phyloP scores from a whole-genome alignment of 768 basidiomycete species.

The Nidularia pulvinata region DNA sequence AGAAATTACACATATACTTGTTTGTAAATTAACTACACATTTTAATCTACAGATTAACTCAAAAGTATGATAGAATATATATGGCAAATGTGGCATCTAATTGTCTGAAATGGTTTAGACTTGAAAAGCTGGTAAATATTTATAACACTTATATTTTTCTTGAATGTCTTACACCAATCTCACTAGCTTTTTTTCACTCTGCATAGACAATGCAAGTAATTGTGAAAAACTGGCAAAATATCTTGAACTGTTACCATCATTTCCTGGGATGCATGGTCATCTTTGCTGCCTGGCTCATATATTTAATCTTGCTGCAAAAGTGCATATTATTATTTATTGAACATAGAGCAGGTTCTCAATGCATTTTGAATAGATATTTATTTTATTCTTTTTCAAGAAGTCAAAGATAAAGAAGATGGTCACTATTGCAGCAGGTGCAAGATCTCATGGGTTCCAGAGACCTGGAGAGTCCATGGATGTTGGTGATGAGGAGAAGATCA shows the following conservation, averaged over 20 bases:
- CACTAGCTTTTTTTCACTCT: constrained; percentile 22
- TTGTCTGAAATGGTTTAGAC: constrained; percentile 21
- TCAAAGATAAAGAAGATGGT: constrained; percentile 9
- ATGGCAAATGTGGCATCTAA: constrained; percentile 18
- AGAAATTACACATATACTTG: constrained; percentile 14
- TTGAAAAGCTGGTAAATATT: constrained; percentile 19
- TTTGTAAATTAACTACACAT: constrained; percentile 4
- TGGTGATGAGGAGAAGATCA: too few relatives aligned
- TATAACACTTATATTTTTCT: constrained; percentile 2
- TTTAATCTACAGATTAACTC: constrained; percentile 15
- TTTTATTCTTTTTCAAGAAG: constrained; percentile 20
- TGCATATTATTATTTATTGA: constrained; percentile 5
- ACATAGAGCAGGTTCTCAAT: constrained; percentile 1
- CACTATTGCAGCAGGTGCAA: background rate
- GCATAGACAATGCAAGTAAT: constrained; percentile 14
- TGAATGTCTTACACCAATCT: constrained; percentile 13
- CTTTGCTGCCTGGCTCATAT: constrained; percentile 24
- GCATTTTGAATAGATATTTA: constrained; percentile 11
- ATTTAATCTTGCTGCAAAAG: constrained; percentile 29
- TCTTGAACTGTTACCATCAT: constrained; percentile 13
- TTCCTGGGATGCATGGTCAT: constrained; percentile 11
- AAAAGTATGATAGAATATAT: constrained; percentile 22
- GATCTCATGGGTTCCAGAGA: background rate
- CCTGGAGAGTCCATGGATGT: background rate
- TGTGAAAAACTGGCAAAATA: constrained; percentile 19